Evolutionary conservation across 805 yeast genomes (phyloP).

Genomic region (Candida verbasci): DNA sequence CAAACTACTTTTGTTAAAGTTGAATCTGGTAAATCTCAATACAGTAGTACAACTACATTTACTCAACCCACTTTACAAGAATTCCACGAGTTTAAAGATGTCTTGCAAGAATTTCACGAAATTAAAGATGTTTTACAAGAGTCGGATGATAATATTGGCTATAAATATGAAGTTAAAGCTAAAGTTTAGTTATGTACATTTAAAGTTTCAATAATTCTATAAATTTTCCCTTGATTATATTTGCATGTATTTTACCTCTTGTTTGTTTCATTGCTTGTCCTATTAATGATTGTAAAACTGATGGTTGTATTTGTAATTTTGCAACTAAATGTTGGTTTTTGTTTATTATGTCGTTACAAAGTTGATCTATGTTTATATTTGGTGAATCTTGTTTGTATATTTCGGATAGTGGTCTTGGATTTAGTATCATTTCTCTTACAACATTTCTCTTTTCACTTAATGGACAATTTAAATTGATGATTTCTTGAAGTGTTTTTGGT

Average conservation of each 20-base stretch:
- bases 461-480: slow-evolving; percentile 53
- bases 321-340: slow-evolving; percentile 52
- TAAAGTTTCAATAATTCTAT: slow-evolving; percentile 4
- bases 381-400: slow-evolving; percentile 44
- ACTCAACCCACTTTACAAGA: slow-evolving; percentile 14
- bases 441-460: slow-evolving; percentile 64
- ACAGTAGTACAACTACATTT: slow-evolving; percentile 9
- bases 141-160: slow-evolving; percentile 2
- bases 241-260: slow-evolving; percentile 55
- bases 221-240: slow-evolving; percentile 19
- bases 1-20: slow-evolving; percentile 8
- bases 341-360: slow-evolving; percentile 44
- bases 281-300: slow-evolving; percentile 69
- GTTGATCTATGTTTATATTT: slow-evolving; percentile 29
- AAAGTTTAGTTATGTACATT: neutral
- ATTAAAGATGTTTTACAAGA: slow-evolving; percentile 12
- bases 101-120: slow-evolving; percentile 9
- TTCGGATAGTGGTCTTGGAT: slow-evolving; percentile 34
- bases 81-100: slow-evolving; percentile 13
- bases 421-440: slow-evolving; percentile 55
- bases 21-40: slow-evolving; percentile 10
- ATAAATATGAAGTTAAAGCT: slow-evolving; percentile 4
- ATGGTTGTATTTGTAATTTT: slow-evolving; percentile 44
- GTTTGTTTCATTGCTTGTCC: slow-evolving; percentile 82
- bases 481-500: slow-evolving; percentile 45